A percentile compares a stretch with the other conserved stretches of the same genome.
phyloP scores from a whole-genome alignment of 2,329 filamentous ascomycete species.

The Ceratocystiopsis brevicomis region DNA sequence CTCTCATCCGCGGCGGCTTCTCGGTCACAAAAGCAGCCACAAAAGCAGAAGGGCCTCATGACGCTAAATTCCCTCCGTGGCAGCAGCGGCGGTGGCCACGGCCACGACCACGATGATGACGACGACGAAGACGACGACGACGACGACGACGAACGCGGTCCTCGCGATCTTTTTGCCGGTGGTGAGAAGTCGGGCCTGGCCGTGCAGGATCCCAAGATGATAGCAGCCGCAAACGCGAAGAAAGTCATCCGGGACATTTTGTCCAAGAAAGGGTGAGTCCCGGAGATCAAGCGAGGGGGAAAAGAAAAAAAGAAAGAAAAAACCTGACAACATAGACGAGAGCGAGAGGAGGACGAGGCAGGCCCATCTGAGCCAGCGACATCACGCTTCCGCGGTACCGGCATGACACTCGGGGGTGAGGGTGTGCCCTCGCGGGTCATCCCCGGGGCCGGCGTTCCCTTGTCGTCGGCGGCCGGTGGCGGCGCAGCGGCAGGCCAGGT shows the following conservation, averaged over 20 bases:
- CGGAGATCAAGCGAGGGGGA: background rate
- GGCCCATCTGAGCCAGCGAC: conserved; percentile 24
- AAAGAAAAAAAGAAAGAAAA: too few species aligned
- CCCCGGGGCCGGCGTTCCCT: conserved; percentile 35
- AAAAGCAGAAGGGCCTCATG: conserved; percentile 40
- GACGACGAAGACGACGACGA: conserved; percentile 39
- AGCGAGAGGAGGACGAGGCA: conserved; percentile 21
- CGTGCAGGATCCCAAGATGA: conserved; percentile 37
- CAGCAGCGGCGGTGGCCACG: conserved; percentile 23
- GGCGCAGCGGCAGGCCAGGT: conserved; percentile 23
- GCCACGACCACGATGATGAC: conserved; percentile 35
- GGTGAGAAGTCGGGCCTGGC: conserved; percentile 66
- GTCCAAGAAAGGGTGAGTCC: conserved; percentile 37
- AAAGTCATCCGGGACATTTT: conserved; percentile 45
- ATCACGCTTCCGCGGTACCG: conserved; percentile 46
- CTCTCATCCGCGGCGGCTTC: conserved; percentile 15
- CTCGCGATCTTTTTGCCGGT: conserved; percentile 58
- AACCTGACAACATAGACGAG: too few species aligned
- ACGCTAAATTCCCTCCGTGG: conserved; percentile 38
- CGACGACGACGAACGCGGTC: conserved; percentile 37
- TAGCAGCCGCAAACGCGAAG: conserved; percentile 24
- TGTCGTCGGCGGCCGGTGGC: conserved; percentile 15
- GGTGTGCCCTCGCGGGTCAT: conserved; percentile 51
- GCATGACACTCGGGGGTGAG: conserved; percentile 62
- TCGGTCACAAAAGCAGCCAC: conserved; percentile 10